Conservation (phyloP, 2,329 filamentous ascomycete genomes). For the Beauveria sp. region DNA sequence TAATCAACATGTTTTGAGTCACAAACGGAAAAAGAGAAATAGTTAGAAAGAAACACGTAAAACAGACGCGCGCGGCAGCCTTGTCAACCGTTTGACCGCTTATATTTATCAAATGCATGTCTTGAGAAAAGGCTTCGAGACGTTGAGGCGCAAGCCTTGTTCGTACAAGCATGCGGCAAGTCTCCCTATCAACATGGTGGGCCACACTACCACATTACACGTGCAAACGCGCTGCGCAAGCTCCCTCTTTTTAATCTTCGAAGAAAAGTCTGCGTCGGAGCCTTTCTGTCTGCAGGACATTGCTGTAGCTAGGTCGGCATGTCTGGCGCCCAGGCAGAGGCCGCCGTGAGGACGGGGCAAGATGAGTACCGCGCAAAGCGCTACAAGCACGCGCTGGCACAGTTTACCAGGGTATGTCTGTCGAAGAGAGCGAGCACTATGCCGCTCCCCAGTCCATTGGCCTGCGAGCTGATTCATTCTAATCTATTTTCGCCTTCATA, state of each 20-base stretch:
- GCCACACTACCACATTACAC: background rate
- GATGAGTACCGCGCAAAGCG: slow-evolving; percentile 25
- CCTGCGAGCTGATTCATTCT: background rate
- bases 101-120: background rate
- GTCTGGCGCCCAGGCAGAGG: slow-evolving; percentile 15
- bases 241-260: background rate
- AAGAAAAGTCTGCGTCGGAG: background rate
- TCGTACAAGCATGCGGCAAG: too few relatives aligned
- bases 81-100: background rate
- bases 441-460: background rate
- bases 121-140: background rate
- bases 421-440: background rate
- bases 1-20: too few relatives aligned
- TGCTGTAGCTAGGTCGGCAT: background rate
- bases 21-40: too few relatives aligned
- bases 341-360: slow-evolving; percentile 26
- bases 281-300: background rate
- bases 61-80: too few relatives aligned
- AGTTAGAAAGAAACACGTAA: too few relatives aligned
- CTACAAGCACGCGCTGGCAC: slow-evolving; percentile 28
- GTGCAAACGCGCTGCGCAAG: slow-evolving; percentile 4
- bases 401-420: slow-evolving; percentile 27
- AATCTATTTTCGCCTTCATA: slow-evolving; percentile 10
- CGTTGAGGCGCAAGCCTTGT: too few relatives aligned
- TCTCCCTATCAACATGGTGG: background rate